Conservation (phyloP, 108 stramenopile species). For the Discostella stelligeroides region DNA sequence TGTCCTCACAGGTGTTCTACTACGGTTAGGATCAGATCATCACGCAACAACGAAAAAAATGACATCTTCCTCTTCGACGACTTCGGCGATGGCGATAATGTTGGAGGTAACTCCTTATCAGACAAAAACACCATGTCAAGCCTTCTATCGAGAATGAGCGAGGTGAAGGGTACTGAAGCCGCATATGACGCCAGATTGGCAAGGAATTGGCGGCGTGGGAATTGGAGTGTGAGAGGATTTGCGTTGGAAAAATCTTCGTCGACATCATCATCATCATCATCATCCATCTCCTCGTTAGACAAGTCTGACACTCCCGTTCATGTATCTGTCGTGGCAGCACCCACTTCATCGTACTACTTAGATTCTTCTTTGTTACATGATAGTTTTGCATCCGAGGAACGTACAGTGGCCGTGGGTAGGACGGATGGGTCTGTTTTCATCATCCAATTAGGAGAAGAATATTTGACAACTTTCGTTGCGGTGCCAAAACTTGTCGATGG, state of each 20-base stretch:
- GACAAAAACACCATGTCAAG: neutral
- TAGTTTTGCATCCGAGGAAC: slow-evolving; percentile 19
- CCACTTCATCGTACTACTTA: slow-evolving; percentile 7
- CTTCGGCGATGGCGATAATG: slow-evolving; percentile 21
- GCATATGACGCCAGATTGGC: slow-evolving; percentile 45
- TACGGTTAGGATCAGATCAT: neutral
- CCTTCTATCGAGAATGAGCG: slow-evolving; percentile 32
- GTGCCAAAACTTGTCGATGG: slow-evolving; percentile 24
- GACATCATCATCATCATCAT: slow-evolving; percentile 11
- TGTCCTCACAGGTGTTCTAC: neutral
- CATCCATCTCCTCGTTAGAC: neutral
- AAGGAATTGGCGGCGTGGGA: slow-evolving; percentile 50
- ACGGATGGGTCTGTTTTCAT: slow-evolving; percentile 67
- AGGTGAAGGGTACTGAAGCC: slow-evolving; percentile 33
- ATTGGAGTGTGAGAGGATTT: slow-evolving; percentile 55
- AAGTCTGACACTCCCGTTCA: slow-evolving; percentile 4
- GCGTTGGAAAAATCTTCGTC: slow-evolving; percentile 22
- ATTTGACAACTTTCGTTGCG: slow-evolving; percentile 53
- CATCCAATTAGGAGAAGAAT: slow-evolving; percentile 54
- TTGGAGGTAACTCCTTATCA: neutral
- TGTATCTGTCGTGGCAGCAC: slow-evolving; percentile 32
- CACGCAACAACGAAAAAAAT: neutral
- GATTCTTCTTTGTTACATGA: slow-evolving; percentile 32
- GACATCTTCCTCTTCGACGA: slow-evolving; percentile 34
- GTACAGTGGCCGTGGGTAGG: slow-evolving; percentile 54